Percentiles rank a stretch among this genome's conserved stretches.
phyloP scores from a whole-genome alignment of 306 rosid species.

The Glycyrrhiza uralensis region DNA sequence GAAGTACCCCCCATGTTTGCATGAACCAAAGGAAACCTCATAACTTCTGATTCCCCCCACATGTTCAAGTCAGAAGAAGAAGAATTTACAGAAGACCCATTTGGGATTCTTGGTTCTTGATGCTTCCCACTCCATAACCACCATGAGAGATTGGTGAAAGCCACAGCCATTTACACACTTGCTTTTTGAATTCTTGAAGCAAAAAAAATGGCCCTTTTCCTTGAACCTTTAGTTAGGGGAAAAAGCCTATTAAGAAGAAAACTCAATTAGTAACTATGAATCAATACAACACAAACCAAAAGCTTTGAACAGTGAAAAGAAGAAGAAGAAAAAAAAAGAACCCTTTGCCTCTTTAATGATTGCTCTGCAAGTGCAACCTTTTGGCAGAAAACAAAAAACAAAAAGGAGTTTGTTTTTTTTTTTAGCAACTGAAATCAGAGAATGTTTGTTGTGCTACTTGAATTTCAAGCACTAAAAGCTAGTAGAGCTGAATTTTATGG shows the following conservation, averaged over 20 bases:
- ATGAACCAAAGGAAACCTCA: constrained; percentile 64
- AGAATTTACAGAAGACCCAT: constrained; percentile 52
- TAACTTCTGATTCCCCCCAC: constrained; percentile 80
- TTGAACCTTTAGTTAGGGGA: too few relatives aligned
- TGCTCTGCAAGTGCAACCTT: background rate
- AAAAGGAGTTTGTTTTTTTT: background rate
- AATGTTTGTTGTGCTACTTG: constrained; percentile 1
- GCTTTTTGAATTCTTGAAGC: constrained; percentile 3
- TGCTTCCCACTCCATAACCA: constrained; percentile 88
- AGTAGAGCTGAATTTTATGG: background rate
- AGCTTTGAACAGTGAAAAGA: background rate
- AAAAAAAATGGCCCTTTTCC: constrained; percentile 1
- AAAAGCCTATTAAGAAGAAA: constrained; percentile 30
- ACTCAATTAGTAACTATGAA: constrained; percentile 12
- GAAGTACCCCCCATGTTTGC: constrained; percentile 44
- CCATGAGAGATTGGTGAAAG: constrained; percentile 81
- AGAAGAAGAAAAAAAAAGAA: background rate
- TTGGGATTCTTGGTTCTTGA: constrained; percentile 62
- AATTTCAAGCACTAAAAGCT: constrained; percentile 8
- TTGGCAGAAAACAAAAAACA: background rate
- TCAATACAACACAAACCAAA: background rate
- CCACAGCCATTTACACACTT: constrained; percentile 63
- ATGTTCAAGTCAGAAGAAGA: constrained; percentile 43
- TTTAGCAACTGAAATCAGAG: background rate
- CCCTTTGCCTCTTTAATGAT: background rate